These are phyloP conservation scores for Blastobotrys elegans DNA, from an alignment of 1,139 yeast species.

Conservation along the genomic window DNA sequence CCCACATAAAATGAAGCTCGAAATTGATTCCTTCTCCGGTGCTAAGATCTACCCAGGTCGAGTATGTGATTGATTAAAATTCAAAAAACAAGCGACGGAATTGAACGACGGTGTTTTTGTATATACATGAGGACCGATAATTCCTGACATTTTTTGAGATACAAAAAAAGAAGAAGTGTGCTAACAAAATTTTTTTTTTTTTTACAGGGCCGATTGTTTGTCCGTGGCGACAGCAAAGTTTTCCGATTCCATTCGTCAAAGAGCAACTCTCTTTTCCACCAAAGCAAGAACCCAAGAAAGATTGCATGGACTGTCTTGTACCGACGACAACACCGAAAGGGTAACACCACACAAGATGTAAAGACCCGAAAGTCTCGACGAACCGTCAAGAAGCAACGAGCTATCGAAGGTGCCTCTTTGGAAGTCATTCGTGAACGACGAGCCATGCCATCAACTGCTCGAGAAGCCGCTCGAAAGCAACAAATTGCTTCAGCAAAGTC, in stretches of 20 bases:
- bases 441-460: conserved; percentile 90
- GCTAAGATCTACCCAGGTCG: conserved; percentile 99
- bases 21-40: conserved; percentile 99
- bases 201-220: conserved; percentile 88
- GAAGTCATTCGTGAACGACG: conserved; percentile 99
- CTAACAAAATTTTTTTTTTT: too few species aligned
- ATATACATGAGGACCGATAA: too few species aligned
- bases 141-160: neutral
- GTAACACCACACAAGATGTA: conserved; percentile 91
- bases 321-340: conserved; percentile 99
- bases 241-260: conserved; percentile 99
- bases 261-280: conserved; percentile 97
- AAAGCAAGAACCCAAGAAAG: conserved; percentile 99
- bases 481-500: conserved; percentile 91
- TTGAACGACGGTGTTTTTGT: too few species aligned
- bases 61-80: conserved; percentile 34
- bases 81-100: too few species aligned
- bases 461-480: conserved; percentile 96
- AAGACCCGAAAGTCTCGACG: conserved; percentile 97
- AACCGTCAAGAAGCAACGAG: conserved; percentile 98
- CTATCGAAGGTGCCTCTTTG: conserved; percentile 98
- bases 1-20: conserved; percentile 78
- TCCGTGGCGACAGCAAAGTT: conserved; percentile 99
- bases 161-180: neutral
- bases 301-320: conserved; percentile 98